Percentiles rank a stretch among this genome's conserved stretches.
These are phyloP conservation scores for Botrytis galanthina DNA, from an alignment of 2,329 filamentous ascomycete genomes.

Conservation along the genomic window DNA sequence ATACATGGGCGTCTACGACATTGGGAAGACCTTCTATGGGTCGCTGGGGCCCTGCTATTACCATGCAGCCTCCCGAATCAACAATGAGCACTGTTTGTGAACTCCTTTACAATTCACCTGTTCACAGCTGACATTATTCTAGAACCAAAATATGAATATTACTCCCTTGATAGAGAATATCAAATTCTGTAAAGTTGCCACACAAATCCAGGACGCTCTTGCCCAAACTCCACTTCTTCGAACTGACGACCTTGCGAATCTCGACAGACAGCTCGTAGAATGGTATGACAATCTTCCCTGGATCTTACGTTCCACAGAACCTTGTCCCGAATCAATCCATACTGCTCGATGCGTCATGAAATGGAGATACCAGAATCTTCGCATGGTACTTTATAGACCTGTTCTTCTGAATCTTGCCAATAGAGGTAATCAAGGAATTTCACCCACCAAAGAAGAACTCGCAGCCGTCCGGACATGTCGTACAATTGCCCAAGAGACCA, in stretches of 20 bases:
- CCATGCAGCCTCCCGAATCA: constrained; percentile 58
- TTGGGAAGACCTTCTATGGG: constrained; percentile 69
- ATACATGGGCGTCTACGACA: constrained; percentile 71
- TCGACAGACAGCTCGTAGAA: constrained; percentile 66
- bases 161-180: constrained; percentile 74
- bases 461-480: constrained; percentile 67
- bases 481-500: constrained; percentile 65
- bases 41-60: constrained; percentile 65
- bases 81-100: constrained; percentile 33
- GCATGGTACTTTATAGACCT: constrained; percentile 72
- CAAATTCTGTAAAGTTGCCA: constrained; percentile 76
- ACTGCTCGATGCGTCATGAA: constrained; percentile 74
- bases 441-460: constrained; percentile 57
- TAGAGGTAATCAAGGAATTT: constrained; percentile 27
- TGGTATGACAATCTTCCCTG: constrained; percentile 73
- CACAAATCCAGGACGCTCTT: constrained; percentile 72
- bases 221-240: constrained; percentile 66
- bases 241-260: constrained; percentile 61
- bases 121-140: not conserved
- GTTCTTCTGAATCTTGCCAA: constrained; percentile 64
- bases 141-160: constrained; percentile 58
- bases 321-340: constrained; percentile 67
- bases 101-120: not conserved
- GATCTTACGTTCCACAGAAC: constrained; percentile 61
- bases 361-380: constrained; percentile 77